Base-by-base conservation (phyloP, 208 protist species). In the Trypanosomatidae sp. region DNA sequence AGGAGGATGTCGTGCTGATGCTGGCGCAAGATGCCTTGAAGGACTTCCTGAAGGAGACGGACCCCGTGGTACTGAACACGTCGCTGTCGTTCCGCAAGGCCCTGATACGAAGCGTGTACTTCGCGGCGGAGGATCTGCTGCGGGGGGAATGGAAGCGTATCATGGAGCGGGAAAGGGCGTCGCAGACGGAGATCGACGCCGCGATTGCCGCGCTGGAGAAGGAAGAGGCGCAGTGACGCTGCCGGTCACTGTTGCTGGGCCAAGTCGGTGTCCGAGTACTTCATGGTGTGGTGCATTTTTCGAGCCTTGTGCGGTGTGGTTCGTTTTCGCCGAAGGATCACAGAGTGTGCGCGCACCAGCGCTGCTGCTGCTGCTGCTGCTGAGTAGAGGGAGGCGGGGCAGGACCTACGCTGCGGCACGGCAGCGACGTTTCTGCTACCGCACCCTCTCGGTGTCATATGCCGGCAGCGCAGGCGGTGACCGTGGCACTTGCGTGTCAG, bases 1-100 rank as follows among this genome's bases (percentile, higher is more conserved):
- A 82, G 73, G 66, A 68, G 6, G 85, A 92, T 62, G 82, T 96
- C 7, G 79, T 76, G 22, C 65, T 91, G 56, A 72, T 96, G 82
- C 85, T 96, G 2, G 90, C 92, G 36, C 92, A 96, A 83, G 92
- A 96, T 58, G 90, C 92, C 30, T 66, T 96, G 62, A 96, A 96
- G 81, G 92, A 96, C 66, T 96, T 94, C 69, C 77, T 96, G n/a
- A 96, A 95, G 81, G 88, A 95, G 28, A 79, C 81, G 53, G 90
- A 94, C 43, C 66, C 68, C 17, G 68, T 93, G n/a, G 89, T 95
- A 50, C 81, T 96, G 30, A 95, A 93, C 80, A 95, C 89, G 28
- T 79, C 85, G 25, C 72, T 95, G 10, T 68, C 80, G n/a, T 95
- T 97, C 59, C 86, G 91, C 65, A 89, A 91, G 79, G 81, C 83